Base-by-base conservation (phyloP, 768 basidiomycete species). In the Russula sp. region DNA sequence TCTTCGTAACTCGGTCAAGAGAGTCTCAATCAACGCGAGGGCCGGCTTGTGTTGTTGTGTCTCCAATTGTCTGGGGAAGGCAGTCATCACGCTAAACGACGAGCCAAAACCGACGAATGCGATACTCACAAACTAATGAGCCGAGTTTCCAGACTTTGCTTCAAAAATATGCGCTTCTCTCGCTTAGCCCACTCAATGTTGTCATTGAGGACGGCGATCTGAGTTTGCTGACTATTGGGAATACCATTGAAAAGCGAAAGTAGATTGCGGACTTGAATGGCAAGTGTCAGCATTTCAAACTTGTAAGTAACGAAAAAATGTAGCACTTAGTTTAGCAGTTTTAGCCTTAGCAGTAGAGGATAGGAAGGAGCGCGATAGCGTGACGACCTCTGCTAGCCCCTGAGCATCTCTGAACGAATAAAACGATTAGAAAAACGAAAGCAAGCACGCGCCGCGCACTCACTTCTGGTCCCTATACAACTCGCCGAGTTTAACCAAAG, bases 271-370 rank as follows among this genome's bases (percentile, higher is more conserved):
- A 98, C 94, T 97, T 65, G 13, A 25, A 41, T 20, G 43, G 34
- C 42, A 34, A 50, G 46, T 38, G 34, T 56, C 29, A 66, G 60
- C 20, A 48, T 39, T 52, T n/a, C n/a, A 49, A 16, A 54, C 36
- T 13, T 25, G 50, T 1, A 29, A 51, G 4, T 25, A 32, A 53
- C 18, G 25, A 50, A 10, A 4, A 4, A 35, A 43, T 61, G 32
- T 74, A 86, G 67, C 64, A 93, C 93, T 96, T 65, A 98, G 84
- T 76, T 96, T 96, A 3, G 94, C 94, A 0, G 96, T 97, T 75
- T 98, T 97, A 1, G 94, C 95, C 74, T 98, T 98, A 16, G 95
- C 95, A 0, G 93, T 90, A n/a, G 88, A 88, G 0, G 90, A 86
- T 82, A 96, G 90, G 78, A 95, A 93, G 11, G 73, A 70, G 0